Evolutionary conservation across 352 stramenopile species (phyloP), one percentile per base, ranked within the genome.

Genomic region (Albugo candida): DNA sequence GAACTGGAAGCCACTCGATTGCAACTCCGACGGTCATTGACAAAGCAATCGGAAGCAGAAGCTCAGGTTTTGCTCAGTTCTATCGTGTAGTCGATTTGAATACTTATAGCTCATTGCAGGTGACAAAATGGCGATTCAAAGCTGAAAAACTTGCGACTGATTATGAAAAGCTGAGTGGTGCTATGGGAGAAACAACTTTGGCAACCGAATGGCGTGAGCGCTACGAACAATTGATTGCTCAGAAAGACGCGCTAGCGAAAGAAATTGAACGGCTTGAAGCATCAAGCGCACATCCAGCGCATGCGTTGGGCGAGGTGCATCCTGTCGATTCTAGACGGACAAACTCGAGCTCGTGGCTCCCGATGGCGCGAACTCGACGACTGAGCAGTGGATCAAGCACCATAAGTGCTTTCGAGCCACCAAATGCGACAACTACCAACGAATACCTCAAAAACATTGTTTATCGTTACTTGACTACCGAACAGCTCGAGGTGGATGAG

Each of bases 391-490:
- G 74, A 48, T 83, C 70, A n/a, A 84, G 65, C 60, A 86, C 71
- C 35, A 48, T 91, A 18, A 79, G 68, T 12, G 77, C 74, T 8
- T 81, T 91, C 45, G 77, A 91, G 36, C 73, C 73, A n/a, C 76
- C 75, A 10, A 69, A 83, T 35, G 62, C 75, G 24, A 84, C 65
- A 49, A 88, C 70, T 44, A 52, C 42, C 13, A 88, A 86, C 59
- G 78, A 92, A 60, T 92, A 92, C 60, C 53, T 92, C 54, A 88
- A 88, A 61, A 92, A 92, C 55, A 92, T 92, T 51, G 73, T 92
- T 59, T 83, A 83, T 65, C 87, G 88, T 63, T 92, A 92, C 69
- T 88, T 92, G 78, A 80, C 64, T 40, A 81, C 72, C n/a, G 74
- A 84, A 41, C 74, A 83, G 54, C 65, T 73, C 38, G 77, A 89